A percentile compares a stretch with the other conserved stretches of the same genome.
Conservation (phyloP, 1,284 basidiomycete species). For the Cutaneotrichosporon spelunceum region DNA sequence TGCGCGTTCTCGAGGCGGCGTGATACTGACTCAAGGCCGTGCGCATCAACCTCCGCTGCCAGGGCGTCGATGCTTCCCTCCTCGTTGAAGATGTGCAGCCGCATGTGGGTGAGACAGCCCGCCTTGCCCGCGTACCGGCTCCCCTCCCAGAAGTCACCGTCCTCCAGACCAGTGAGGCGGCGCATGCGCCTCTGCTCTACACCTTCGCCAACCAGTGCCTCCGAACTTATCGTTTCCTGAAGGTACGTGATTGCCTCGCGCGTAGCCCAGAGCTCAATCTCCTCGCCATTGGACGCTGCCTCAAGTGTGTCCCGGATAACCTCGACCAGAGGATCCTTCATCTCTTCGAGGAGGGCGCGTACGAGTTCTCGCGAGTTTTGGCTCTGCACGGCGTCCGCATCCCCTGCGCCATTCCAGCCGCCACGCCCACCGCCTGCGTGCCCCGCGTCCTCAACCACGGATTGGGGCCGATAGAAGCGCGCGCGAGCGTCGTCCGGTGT, state of each 20-base stretch:
- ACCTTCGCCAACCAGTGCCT: slow-evolving; percentile 38
- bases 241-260: slow-evolving; percentile 61
- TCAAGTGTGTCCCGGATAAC: slow-evolving; percentile 57
- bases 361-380: slow-evolving; percentile 46
- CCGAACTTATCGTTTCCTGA: slow-evolving; percentile 38
- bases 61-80: background rate
- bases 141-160: slow-evolving; percentile 46
- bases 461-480: slow-evolving; percentile 58
- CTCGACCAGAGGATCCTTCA: slow-evolving; percentile 62
- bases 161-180: slow-evolving; percentile 38
- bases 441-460: slow-evolving; percentile 22
- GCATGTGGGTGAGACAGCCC: slow-evolving; percentile 32
- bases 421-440: slow-evolving; percentile 50
- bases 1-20: background rate
- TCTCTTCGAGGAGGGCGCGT: slow-evolving; percentile 59
- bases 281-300: background rate
- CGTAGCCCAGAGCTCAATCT: slow-evolving; percentile 72
- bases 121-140: slow-evolving; percentile 40
- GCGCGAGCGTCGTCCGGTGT: slow-evolving; percentile 57
- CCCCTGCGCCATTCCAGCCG: slow-evolving; percentile 49
- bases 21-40: background rate
- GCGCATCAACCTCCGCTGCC: background rate
- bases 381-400: slow-evolving; percentile 29
- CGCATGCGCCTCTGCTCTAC: slow-evolving; percentile 44
- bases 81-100: slow-evolving; percentile 35